These are phyloP conservation scores for Colletotrichum spaethianum DNA, from an alignment of 2,329 filamentous ascomycete genomes.

Conservation along the genomic window DNA sequence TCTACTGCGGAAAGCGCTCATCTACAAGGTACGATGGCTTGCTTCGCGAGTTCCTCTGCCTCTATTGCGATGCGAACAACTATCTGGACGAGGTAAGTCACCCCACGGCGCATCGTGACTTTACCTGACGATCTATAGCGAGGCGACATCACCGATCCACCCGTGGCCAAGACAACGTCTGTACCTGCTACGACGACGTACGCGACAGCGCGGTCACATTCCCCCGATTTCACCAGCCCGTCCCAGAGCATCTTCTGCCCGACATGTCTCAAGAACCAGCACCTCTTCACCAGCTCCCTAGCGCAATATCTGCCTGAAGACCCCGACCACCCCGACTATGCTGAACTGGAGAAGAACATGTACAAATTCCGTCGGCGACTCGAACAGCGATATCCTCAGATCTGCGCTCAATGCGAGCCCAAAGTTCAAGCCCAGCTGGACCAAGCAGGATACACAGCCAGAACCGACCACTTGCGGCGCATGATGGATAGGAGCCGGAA, in stretches of 20 bases:
- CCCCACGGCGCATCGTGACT: conserved; percentile 7
- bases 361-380: conserved; percentile 79
- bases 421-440: conserved; percentile 79
- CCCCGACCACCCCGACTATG: conserved; percentile 76
- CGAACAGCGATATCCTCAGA: conserved; percentile 88
- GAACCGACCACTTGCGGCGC: conserved; percentile 83
- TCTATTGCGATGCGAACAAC: conserved; percentile 87
- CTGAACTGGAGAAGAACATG: conserved; percentile 76
- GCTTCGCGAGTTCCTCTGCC: conserved; percentile 79
- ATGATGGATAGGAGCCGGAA: conserved; percentile 77
- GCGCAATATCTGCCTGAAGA: conserved; percentile 83
- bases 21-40: conserved; percentile 69
- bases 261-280: conserved; percentile 90
- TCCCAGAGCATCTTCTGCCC: conserved; percentile 73
- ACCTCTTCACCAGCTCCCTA: conserved; percentile 81
- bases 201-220: conserved; percentile 59
- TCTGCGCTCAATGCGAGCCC: conserved; percentile 86
- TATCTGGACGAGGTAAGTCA: conserved; percentile 84
- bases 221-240: conserved; percentile 51
- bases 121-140: conserved; percentile 65
- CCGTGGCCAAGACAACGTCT: conserved; percentile 69
- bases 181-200: conserved; percentile 61
- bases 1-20: conserved; percentile 85
- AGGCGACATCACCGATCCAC: conserved; percentile 92
- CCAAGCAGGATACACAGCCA: conserved; percentile 83